Conservation (phyloP, 257 asterid genomes). For the Cordia subcordata region DNA sequence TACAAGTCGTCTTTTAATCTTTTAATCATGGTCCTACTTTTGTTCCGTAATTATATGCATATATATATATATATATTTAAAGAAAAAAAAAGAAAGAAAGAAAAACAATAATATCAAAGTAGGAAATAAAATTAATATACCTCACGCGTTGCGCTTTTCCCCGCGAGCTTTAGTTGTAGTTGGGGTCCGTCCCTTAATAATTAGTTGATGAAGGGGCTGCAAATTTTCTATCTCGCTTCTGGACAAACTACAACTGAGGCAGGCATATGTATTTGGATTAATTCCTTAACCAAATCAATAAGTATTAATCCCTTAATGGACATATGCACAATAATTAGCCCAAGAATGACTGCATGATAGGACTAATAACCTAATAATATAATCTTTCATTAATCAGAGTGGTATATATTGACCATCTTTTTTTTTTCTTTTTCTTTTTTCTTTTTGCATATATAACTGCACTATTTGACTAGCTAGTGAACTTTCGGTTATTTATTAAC, state of each 20-base stretch:
- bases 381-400: neutral
- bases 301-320: no score
- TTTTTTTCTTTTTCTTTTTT: no score
- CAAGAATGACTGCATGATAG: neutral
- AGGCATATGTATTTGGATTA: no score
- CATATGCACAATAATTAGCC: neutral
- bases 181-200: neutral
- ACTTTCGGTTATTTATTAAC: neutral
- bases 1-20: no score
- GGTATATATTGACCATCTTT: neutral
- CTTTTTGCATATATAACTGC: neutral
- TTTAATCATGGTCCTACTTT: no score
- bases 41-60: no score
- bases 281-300: neutral
- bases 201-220: neutral
- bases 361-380: neutral
- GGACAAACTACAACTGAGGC: neutral
- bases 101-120: no score
- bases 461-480: neutral
- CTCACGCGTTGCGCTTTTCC: no score
- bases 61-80: no score
- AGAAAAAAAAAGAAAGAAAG: no score
- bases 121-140: no score
- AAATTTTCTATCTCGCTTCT: neutral
- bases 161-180: no score